phyloP scores from a whole-genome alignment of 306 rosid species.

The Mimosa bimucronata region DNA sequence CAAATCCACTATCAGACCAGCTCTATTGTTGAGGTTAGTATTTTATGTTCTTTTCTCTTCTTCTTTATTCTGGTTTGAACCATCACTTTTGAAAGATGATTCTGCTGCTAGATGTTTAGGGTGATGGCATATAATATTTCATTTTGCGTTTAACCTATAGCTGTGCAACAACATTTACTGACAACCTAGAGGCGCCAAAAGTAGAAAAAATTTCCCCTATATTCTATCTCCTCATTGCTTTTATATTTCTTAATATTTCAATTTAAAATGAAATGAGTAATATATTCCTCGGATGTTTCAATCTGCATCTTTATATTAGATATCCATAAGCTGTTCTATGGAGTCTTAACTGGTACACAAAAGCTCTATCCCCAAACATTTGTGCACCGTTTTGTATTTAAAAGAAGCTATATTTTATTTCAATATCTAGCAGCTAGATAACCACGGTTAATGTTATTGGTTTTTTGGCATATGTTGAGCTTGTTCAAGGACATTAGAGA shows the following conservation, averaged over 20 bases:
- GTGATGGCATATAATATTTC: background rate
- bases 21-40: constrained; percentile 59
- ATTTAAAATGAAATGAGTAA: background rate
- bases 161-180: background rate
- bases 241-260: background rate
- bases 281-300: background rate
- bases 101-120: background rate
- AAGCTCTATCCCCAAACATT: background rate
- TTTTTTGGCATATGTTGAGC: background rate
- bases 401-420: background rate
- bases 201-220: background rate
- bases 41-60: background rate
- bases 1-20: constrained; percentile 63
- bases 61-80: background rate
- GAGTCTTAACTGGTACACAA: background rate
- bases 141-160: background rate
- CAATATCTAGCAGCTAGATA: background rate
- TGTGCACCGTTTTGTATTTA: background rate
- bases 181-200: background rate
- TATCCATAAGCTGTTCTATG: background rate
- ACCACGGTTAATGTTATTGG: background rate
- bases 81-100: background rate
- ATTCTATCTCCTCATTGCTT: background rate
- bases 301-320: background rate
- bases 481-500: background rate